phyloP scores from a whole-genome alignment of 345 rosid species.

The Linum tenue region DNA sequence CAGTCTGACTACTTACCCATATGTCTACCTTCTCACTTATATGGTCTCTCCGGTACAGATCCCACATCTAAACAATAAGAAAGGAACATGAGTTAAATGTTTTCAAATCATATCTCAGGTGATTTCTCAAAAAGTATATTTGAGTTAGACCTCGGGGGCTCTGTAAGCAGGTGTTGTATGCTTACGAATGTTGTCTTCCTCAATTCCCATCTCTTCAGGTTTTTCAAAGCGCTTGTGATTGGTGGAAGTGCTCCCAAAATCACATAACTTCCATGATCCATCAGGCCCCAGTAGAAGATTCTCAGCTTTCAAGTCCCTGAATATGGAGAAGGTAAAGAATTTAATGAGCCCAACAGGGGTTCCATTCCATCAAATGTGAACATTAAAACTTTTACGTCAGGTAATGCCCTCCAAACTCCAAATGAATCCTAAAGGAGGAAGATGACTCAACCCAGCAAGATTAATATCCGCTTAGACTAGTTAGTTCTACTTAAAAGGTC shows the following conservation, averaged over 20 bases:
- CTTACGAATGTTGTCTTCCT: constrained; percentile 95
- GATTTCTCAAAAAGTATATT: constrained; percentile 13
- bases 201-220: constrained; percentile 97
- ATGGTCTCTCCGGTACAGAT: constrained; percentile 74
- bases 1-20: constrained; percentile 60
- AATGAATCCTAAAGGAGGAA: neutral
- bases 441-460: neutral
- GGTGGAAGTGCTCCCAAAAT: constrained; percentile 88
- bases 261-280: constrained; percentile 86
- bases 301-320: constrained; percentile 95
- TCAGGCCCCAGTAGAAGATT: constrained; percentile 72
- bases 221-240: constrained; percentile 89
- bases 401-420: neutral
- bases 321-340: constrained; percentile 11
- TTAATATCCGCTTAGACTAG: neutral
- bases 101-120: constrained; percentile 22
- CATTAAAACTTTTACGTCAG: neutral
- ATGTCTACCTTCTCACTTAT: constrained; percentile 93
- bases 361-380: neutral
- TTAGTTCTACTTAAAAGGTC: neutral
- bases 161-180: constrained; percentile 94
- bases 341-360: neutral
- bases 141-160: constrained; percentile 82
- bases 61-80: constrained; percentile 81
- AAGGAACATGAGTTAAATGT: constrained; percentile 24